Conservation (phyloP, 805 yeast species). For the Aciculoconidium aculeatum region DNA sequence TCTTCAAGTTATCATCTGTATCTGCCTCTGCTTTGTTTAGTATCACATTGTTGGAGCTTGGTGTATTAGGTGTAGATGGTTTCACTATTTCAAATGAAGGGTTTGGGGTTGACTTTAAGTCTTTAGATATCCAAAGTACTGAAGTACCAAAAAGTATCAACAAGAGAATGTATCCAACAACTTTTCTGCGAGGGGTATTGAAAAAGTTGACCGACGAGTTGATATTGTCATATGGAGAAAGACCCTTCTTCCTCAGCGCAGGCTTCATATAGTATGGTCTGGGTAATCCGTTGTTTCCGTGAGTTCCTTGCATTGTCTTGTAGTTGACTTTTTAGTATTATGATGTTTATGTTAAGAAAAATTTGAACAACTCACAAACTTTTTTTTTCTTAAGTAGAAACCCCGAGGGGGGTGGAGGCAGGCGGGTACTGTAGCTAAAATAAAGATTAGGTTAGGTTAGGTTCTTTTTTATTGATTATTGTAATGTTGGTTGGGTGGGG, state of each 20-base stretch:
- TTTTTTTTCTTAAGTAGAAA: too few relatives aligned
- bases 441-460: too few relatives aligned
- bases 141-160: conserved; percentile 29
- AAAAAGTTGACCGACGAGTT: conserved; percentile 22
- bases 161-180: conserved; percentile 33
- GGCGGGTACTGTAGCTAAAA: too few relatives aligned
- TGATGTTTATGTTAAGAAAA: conserved; percentile 1
- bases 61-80: conserved; percentile 2
- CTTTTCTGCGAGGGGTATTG: conserved; percentile 31
- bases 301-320: conserved; percentile 36
- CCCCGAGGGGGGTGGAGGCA: too few relatives aligned
- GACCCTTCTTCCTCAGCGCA: conserved; percentile 19
- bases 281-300: conserved; percentile 38
- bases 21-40: conserved; percentile 1
- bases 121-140: conserved; percentile 32
- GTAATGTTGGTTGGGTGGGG: too few relatives aligned
- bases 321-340: conserved; percentile 1
- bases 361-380: conserved; percentile 7
- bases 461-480: too few relatives aligned
- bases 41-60: too few relatives aligned
- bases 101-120: conserved; percentile 23
- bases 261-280: conserved; percentile 45
- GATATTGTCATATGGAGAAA: conserved; percentile 30
- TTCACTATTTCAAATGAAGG: conserved; percentile 19
- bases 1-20: conserved; percentile 14